Evolutionary conservation across 2,329 filamentous ascomycete species (phyloP).

Genomic region (Colletotrichum aenigma): DNA sequence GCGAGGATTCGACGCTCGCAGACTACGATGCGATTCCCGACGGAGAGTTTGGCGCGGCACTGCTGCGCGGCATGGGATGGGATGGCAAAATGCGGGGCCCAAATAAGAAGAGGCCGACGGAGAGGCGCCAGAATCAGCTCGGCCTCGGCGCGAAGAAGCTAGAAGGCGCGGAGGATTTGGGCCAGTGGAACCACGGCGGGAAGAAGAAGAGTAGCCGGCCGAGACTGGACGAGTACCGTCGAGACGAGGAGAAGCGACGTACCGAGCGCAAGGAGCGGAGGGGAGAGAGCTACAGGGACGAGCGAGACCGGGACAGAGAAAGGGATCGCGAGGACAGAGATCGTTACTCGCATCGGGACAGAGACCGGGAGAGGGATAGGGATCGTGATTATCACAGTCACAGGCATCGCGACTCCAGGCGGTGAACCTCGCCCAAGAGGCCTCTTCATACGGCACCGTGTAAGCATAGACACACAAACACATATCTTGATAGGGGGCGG

Average conservation of each 20-base stretch:
- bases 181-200: conserved; percentile 77
- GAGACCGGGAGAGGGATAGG: conserved; percentile 28
- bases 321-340: conserved; percentile 29
- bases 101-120: conserved; percentile 65
- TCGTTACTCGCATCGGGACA: conserved; percentile 37
- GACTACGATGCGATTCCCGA: conserved; percentile 91
- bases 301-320: conserved; percentile 42
- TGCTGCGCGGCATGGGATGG: conserved; percentile 95
- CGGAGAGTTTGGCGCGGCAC: conserved; percentile 90
- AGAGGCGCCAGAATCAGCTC: conserved; percentile 78
- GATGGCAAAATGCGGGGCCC: conserved; percentile 67
- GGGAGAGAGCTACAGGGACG: conserved; percentile 40
- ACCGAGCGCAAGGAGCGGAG: conserved; percentile 37
- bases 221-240: conserved; percentile 53
- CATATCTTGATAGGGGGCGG: not conserved
- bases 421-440: not conserved
- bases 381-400: conserved; percentile 7
- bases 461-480: not conserved
- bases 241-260: conserved; percentile 37
- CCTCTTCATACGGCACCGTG: not conserved
- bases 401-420: conserved; percentile 19
- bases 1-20: conserved; percentile 76
- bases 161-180: conserved; percentile 73
- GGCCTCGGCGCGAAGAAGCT: conserved; percentile 89
- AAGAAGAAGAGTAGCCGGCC: conserved; percentile 47